phyloP scores from a whole-genome alignment of 805 yeast genomes.

The Suhomyces kilbournensis region DNA sequence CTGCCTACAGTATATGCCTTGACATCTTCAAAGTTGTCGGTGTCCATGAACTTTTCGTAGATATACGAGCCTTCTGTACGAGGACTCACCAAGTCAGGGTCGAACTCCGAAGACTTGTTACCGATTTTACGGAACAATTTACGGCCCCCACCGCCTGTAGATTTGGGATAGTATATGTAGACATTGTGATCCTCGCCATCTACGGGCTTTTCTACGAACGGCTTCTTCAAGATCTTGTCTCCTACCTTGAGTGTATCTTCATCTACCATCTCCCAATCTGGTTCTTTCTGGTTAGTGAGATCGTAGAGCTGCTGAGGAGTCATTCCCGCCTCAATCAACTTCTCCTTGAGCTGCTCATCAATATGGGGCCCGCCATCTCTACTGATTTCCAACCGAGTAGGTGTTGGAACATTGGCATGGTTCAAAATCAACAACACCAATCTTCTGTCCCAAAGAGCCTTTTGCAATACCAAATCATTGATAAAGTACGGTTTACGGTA shows the following conservation, averaged over 20 bases:
- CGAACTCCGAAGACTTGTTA: slow-evolving; percentile 94
- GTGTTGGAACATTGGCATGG: slow-evolving; percentile 84
- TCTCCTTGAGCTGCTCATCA: slow-evolving; percentile 48
- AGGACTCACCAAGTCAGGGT: slow-evolving; percentile 68
- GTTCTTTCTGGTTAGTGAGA: slow-evolving; percentile 69
- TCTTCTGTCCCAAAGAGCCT: slow-evolving; percentile 96
- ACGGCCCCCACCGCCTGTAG: slow-evolving; percentile 97
- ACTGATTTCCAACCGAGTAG: slow-evolving; percentile 80
- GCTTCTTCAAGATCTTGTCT: slow-evolving; percentile 72
- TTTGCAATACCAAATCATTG: slow-evolving; percentile 88
- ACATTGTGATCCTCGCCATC: slow-evolving; percentile 99
- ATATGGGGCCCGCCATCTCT: slow-evolving; percentile 96
- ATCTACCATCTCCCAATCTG: slow-evolving; percentile 83
- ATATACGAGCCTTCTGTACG: slow-evolving; percentile 89
- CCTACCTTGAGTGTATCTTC: slow-evolving; percentile 72
- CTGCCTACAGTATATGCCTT: slow-evolving; percentile 97
- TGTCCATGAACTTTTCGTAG: slow-evolving; percentile 94
- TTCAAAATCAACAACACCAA: slow-evolving; percentile 76
- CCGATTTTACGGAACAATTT: slow-evolving; percentile 93
- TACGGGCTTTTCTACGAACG: slow-evolving; percentile 97
- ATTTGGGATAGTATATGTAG: slow-evolving; percentile 81
- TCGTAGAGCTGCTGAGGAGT: slow-evolving; percentile 46
- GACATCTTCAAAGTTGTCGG: slow-evolving; percentile 97
- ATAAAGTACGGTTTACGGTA: slow-evolving; percentile 85
- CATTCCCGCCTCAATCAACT: slow-evolving; percentile 46